Evolutionary conservation across 306 rosid species (phyloP).

Genomic region (Elaeagnus macrophylla): DNA sequence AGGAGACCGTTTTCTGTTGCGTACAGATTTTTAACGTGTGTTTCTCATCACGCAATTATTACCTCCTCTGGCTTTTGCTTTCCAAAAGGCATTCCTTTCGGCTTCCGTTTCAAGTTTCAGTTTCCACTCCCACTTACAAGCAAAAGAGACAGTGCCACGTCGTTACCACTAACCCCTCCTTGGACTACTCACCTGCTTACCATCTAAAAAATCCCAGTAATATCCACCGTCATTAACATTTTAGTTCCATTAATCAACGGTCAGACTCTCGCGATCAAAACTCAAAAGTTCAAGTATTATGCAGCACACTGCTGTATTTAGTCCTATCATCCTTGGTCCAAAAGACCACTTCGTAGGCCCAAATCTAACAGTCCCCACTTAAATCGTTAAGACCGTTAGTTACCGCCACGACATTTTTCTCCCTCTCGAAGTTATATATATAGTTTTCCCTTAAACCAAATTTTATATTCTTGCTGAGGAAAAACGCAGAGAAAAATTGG

Average conservation of each 20-base stretch:
- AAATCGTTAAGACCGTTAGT: constrained; percentile 16
- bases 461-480: not conserved
- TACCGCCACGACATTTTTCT: not conserved
- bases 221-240: too few species aligned
- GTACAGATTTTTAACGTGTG: constrained; percentile 1
- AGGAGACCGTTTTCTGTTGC: not conserved
- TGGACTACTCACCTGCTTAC: too few species aligned
- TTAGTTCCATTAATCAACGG: too few species aligned
- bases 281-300: too few species aligned
- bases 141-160: not conserved
- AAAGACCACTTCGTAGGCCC: not conserved
- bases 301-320: too few species aligned
- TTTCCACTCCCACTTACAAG: not conserved
- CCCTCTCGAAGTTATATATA: not conserved
- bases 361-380: not conserved
- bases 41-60: constrained; percentile 5
- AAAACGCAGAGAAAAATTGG: not conserved
- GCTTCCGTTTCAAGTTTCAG: not conserved
- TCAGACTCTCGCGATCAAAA: too few species aligned
- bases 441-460: not conserved
- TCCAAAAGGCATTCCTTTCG: not conserved
- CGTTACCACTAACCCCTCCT: too few species aligned
- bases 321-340: not conserved
- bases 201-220: too few species aligned
- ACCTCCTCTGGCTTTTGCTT: not conserved